A percentile compares a stretch with the other conserved stretches of the same genome.
Evolutionary conservation across 1,284 basidiomycete genomes (phyloP).

Genomic region (Kwoniella shivajii): DNA sequence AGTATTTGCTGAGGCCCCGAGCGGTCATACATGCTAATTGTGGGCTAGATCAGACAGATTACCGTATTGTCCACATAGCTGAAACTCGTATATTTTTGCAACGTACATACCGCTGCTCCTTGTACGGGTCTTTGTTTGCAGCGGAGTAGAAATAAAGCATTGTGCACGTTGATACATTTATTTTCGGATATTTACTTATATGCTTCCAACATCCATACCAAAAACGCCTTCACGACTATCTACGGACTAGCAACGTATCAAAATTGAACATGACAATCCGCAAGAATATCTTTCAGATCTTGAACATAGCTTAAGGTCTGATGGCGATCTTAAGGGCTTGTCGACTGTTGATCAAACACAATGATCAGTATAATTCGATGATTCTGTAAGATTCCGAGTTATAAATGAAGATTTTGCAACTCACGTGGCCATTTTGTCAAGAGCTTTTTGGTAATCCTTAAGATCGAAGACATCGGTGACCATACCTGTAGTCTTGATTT

Average conservation of each 20-base stretch:
- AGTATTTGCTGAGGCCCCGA: constrained; percentile 3
- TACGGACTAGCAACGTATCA: neutral
- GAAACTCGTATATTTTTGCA: too few relatives aligned
- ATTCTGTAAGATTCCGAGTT: neutral
- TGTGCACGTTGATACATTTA: constrained; percentile 13
- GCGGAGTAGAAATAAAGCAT: neutral
- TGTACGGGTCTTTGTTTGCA: too few relatives aligned
- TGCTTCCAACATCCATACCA: neutral
- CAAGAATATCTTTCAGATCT: neutral
- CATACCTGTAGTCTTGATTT: constrained; percentile 80
- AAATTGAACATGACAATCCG: neutral
- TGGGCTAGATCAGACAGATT: neutral
- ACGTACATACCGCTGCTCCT: too few relatives aligned
- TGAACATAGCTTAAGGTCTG: constrained; percentile 27
- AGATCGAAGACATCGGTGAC: constrained; percentile 74
- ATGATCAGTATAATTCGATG: neutral
- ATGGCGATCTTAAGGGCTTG: constrained; percentile 56
- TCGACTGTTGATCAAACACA: constrained; percentile 18
- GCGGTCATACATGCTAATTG: constrained; percentile 3
- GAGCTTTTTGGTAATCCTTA: constrained; percentile 74
- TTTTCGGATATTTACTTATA: neutral
- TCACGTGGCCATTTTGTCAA: constrained; percentile 74
- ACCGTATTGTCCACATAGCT: constrained; percentile 2
- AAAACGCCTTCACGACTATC: neutral
- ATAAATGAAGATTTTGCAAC: neutral